Base-by-base conservation (phyloP, 371 early-diverging fungal species). In the Syncephalastrum contaminatum region DNA sequence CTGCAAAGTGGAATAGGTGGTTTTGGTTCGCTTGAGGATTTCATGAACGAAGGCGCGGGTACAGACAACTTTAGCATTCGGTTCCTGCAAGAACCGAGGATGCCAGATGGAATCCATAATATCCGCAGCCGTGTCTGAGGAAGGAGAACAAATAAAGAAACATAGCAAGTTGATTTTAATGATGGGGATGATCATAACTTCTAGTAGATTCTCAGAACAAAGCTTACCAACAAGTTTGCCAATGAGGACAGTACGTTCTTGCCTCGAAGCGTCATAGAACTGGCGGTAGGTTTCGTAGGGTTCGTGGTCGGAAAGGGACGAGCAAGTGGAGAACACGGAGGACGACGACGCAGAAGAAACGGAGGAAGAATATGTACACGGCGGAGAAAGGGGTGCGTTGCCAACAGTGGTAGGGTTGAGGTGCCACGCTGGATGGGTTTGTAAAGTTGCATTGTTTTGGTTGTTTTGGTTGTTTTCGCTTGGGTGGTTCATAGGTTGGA, bases 1-100 rank as follows among this genome's bases (percentile, higher is more conserved):
- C 67, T 89, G 88, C n/a, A 91, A 72, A 24, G 88, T 88, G 5
- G 88, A 85, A 60, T 85, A 90, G 13, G 90, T 86, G 12, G 87
- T 80, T 51, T 83, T 81, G 15, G 89, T 88, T 41, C 89, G 82
- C 51, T 81, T 81, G 7, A 91, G 66, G 42, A 90, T 82, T 57
- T 89, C 90, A 27, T 83, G 80, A 51, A 91, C 84, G 79, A 88
- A 64, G 51, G 59, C 39, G 58, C 67, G 20, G 62, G 78, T 58
- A 65, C 80, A 56, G 45, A 77, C 70, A 30, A 77, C 69, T 48
- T 69, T 62, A 62, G 70, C 62, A 62, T 78, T 61, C 24, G 66
- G 66, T 45, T 72, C 67, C n/a, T 70, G 51, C 21, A 63, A 30
- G 42, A 70, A 65, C 22, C 63, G 58, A 3, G 72, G 72, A n/a